A percentile compares a stretch with the other conserved stretches of the same genome.
Evolutionary conservation across 768 basidiomycete genomes (phyloP).

Genomic region (Boletus sensibilis): DNA sequence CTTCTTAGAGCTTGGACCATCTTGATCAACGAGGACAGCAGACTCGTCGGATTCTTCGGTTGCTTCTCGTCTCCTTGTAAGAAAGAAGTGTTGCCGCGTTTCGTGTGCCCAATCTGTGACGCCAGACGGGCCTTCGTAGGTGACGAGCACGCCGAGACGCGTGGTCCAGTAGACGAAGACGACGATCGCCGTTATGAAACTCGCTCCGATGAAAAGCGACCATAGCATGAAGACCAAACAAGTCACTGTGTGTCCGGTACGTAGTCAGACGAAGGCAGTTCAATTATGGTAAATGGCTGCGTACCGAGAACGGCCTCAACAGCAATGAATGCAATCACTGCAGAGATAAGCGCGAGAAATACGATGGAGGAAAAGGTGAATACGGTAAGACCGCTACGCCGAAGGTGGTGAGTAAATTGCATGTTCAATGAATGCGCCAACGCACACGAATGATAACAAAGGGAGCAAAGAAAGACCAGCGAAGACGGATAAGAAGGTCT

Average conservation of each 20-base stretch:
- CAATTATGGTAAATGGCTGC: neutral
- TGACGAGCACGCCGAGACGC: constrained; percentile 36
- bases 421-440: constrained; percentile 9
- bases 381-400: constrained; percentile 32
- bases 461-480: constrained; percentile 36
- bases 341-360: constrained; percentile 37
- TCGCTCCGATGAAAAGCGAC: constrained; percentile 33
- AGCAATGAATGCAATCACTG: constrained; percentile 32
- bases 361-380: constrained; percentile 37
- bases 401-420: neutral
- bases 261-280: neutral
- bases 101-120: constrained; percentile 32
- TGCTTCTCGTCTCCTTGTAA: constrained; percentile 14
- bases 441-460: constrained; percentile 41
- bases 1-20: constrained; percentile 18
- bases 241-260: constrained; percentile 26
- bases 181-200: constrained; percentile 33
- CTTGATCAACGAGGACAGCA: constrained; percentile 21
- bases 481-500: constrained; percentile 46
- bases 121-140: constrained; percentile 33
- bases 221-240: constrained; percentile 35
- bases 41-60: constrained; percentile 28
- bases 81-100: constrained; percentile 24
- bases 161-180: constrained; percentile 33
- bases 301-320: constrained; percentile 34